These are phyloP conservation scores for Ceratocystis variospora DNA, from an alignment of 2,329 filamentous ascomycete species.

Conservation along the genomic window DNA sequence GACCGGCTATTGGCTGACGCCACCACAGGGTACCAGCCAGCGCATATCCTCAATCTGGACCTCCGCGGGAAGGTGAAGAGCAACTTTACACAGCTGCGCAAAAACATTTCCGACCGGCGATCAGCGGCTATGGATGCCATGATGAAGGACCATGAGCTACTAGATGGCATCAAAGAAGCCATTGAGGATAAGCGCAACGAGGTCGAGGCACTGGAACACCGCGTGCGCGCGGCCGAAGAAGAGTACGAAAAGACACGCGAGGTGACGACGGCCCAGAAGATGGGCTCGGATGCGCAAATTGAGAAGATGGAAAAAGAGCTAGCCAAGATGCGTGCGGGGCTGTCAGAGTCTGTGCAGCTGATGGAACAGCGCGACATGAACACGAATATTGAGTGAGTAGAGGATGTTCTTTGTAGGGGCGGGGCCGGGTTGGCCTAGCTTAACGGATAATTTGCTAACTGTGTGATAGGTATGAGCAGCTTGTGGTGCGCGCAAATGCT, in stretches of 20 bases:
- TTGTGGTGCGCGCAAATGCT: constrained; percentile 68
- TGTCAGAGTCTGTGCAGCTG: constrained; percentile 75
- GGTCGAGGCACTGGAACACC: constrained; percentile 80
- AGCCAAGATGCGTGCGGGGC: constrained; percentile 73
- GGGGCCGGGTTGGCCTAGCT: not conserved
- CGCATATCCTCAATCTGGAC: constrained; percentile 78
- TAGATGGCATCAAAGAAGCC: constrained; percentile 90
- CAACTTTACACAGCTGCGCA: constrained; percentile 63
- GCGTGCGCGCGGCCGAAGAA: constrained; percentile 74
- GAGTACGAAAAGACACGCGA: constrained; percentile 93
- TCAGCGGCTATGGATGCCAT: constrained; percentile 73
- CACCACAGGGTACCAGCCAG: constrained; percentile 75
- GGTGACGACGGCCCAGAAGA: constrained; percentile 70
- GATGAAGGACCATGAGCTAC: constrained; percentile 84
- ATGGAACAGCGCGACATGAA: constrained; percentile 95
- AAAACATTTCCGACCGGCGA: constrained; percentile 82
- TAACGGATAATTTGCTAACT: not conserved
- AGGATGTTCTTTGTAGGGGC: not conserved
- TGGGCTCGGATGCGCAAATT: constrained; percentile 81
- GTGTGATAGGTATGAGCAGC: constrained; percentile 62
- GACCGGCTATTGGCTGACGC: constrained; percentile 73
- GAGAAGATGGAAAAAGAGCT: constrained; percentile 98
- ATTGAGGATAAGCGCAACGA: constrained; percentile 92
- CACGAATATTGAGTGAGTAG: constrained; percentile 75
- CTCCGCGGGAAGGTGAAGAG: constrained; percentile 70